phyloP scores from a whole-genome alignment of 306 rosid genomes.

The Prunus mira region DNA sequence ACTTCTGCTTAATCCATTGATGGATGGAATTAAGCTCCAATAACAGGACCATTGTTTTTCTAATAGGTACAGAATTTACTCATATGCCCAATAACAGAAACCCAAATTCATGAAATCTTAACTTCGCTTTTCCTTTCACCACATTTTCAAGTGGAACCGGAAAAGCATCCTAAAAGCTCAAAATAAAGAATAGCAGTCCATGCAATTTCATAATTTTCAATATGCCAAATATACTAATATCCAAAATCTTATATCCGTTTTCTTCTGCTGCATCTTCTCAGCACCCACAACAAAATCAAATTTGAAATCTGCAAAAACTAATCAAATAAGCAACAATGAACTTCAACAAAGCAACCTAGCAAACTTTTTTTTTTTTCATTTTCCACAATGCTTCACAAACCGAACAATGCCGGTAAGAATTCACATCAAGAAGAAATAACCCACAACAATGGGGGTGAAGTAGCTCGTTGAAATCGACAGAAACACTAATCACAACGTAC shows the following conservation, averaged over 20 bases:
- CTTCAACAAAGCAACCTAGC: not conserved
- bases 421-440: not conserved
- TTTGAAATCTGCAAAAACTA: not conserved
- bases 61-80: not conserved
- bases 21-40: not conserved
- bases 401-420: not conserved
- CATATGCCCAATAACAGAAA: not conserved
- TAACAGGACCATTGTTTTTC: not conserved
- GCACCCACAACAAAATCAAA: not conserved
- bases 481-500: not conserved
- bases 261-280: not conserved
- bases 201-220: not conserved
- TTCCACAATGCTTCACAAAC: not conserved
- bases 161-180: not conserved
- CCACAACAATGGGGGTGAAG: not conserved
- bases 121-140: not conserved
- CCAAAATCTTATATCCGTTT: not conserved
- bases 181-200: not conserved
- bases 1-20: not conserved
- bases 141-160: not conserved
- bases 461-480: no score
- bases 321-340: not conserved
- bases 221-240: slow-evolving; percentile 6
- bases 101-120: not conserved
- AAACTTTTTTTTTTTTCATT: not conserved